These are phyloP conservation scores for Rhizoclosmatium globosum DNA, from an alignment of 192 early-diverging fungal species.

Conservation along the genomic window DNA sequence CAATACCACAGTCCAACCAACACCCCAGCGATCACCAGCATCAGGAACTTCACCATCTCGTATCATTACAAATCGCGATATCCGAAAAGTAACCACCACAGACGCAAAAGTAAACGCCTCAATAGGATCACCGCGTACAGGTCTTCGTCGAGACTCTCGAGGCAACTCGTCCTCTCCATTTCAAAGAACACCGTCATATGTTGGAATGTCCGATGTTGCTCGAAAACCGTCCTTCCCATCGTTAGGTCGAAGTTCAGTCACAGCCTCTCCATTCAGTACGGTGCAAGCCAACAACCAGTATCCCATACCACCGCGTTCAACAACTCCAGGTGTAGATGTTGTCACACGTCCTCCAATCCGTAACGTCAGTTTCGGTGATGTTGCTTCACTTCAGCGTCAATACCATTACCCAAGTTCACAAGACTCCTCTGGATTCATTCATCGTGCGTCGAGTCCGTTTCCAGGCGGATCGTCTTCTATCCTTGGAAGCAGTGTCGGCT, in stretches of 20 bases:
- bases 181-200: background rate
- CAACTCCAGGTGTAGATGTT: too few species aligned
- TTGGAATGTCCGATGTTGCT: background rate
- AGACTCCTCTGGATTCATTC: background rate
- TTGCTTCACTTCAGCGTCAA: background rate
- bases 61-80: background rate
- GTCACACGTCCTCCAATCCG: background rate
- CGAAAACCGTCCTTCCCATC: constrained; percentile 8
- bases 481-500: constrained; percentile 11
- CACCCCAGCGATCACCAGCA: background rate
- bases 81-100: background rate
- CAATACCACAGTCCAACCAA: background rate
- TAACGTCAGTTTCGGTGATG: constrained; percentile 23
- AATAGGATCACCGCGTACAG: background rate
- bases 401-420: constrained; percentile 1
- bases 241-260: background rate
- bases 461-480: background rate
- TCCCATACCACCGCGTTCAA: background rate
- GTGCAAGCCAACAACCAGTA: background rate
- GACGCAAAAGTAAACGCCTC: too few species aligned
- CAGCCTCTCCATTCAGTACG: background rate
- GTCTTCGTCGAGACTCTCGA: background rate
- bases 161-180: background rate
- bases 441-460: background rate
- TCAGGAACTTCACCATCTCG: background rate